Evolutionary conservation across 164 flowering plant species (phyloP).

Genomic region (Aristolochia californica): DNA sequence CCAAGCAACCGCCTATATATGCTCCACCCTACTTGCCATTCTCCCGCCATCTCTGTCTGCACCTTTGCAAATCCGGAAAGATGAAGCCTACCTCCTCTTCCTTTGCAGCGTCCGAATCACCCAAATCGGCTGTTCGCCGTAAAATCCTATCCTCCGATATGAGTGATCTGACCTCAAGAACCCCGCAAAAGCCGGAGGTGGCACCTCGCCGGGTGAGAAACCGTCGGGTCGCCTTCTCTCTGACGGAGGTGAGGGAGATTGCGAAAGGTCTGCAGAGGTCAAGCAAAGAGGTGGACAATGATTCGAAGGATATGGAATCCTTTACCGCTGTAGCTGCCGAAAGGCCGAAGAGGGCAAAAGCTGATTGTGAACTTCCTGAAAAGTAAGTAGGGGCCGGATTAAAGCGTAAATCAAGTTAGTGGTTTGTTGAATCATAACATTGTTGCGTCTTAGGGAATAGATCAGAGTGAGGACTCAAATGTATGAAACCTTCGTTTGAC

Average conservation of each 20-base stretch:
- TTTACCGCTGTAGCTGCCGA: background rate
- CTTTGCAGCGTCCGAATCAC: background rate
- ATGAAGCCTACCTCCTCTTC: background rate
- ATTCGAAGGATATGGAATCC: conserved; percentile 1
- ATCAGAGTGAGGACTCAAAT: background rate
- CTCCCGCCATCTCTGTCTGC: conserved; percentile 1
- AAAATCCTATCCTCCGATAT: background rate
- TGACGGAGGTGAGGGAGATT: conserved; percentile 22
- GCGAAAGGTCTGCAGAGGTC: conserved; percentile 18
- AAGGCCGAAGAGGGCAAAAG: background rate
- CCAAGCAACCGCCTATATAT: conserved; percentile 3
- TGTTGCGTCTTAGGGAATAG: background rate
- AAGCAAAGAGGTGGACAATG: background rate
- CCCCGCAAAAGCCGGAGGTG: conserved; percentile 27
- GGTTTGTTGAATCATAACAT: background rate
- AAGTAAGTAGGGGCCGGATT: background rate
- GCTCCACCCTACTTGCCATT: background rate
- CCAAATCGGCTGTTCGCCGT: no score
- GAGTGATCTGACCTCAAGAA: conserved; percentile 6
- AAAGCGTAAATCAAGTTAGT: background rate
- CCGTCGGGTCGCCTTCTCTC: conserved; percentile 18
- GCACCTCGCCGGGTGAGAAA: conserved; percentile 18
- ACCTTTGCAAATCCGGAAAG: background rate
- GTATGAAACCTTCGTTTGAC: background rate
- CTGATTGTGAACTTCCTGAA: background rate